These are phyloP conservation scores for Durio zibethinus DNA, from an alignment of 345 rosid genomes.

Conservation along the genomic window DNA sequence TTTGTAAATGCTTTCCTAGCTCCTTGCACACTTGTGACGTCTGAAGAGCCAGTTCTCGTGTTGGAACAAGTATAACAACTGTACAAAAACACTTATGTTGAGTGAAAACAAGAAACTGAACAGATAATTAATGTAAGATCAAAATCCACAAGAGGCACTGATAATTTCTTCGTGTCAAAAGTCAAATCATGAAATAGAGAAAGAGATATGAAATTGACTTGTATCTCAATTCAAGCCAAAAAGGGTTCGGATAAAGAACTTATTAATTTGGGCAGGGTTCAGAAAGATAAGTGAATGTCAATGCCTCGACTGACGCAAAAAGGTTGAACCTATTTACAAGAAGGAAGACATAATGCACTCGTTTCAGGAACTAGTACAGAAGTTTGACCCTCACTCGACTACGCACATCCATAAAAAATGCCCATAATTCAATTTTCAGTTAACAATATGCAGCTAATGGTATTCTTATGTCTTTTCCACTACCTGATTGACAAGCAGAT, in stretches of 20 bases:
- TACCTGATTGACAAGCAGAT: background rate
- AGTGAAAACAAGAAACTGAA: background rate
- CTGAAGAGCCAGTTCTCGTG: slow-evolving; percentile 97
- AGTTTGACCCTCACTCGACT: background rate
- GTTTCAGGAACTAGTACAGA: background rate
- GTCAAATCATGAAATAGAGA: background rate
- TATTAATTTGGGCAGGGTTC: background rate
- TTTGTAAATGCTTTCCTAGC: slow-evolving; percentile 88
- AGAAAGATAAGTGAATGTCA: background rate
- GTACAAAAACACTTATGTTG: slow-evolving; percentile 19
- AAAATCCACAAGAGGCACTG: background rate
- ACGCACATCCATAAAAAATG: background rate
- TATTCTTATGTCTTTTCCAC: background rate
- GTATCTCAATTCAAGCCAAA: background rate
- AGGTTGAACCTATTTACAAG: background rate
- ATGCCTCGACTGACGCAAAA: background rate
- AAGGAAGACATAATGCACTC: background rate
- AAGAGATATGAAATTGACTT: background rate
- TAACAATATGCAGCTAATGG: background rate
- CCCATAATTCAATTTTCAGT: background rate
- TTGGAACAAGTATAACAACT: slow-evolving; percentile 96
- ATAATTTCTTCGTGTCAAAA: background rate
- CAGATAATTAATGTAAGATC: background rate
- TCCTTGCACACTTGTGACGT: slow-evolving; percentile 99
- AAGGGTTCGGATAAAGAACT: background rate